Base-by-base conservation (phyloP, 306 rosid species). In the Castanea crenata region DNA sequence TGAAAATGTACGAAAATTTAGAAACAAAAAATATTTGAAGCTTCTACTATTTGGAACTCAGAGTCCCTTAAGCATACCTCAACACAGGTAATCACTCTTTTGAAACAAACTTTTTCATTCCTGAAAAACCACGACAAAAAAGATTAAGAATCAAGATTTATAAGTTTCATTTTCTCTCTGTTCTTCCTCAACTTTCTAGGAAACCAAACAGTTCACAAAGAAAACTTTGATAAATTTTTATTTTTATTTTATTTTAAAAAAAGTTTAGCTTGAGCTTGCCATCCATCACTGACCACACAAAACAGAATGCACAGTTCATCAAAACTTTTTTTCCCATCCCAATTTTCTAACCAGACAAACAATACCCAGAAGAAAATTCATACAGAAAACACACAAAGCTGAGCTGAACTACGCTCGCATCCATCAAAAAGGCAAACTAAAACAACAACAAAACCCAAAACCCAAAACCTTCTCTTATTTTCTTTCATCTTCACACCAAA, bases 291-390 rank as follows among this genome's bases (percentile, higher is more conserved):
- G 71, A 67, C 71, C 52, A 34, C 71, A 19, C 52, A 27, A 76
- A 84, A 1, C 32, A 55, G 20, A 76, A 54, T 6, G 41, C 4
- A 51, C 19, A 44, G 9, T 57, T 80, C 71, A 25, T 21, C 49
- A 58, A 32, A 59, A 57, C 69, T 35, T 61, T 65, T 55, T 20
- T 72, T 74, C 16, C 62, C 49, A 55, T 44, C 56, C 81, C 55
- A 75, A 75, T 51, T 71, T 76, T 76, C 76, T 41, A 74, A 82
- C 75, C 52, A 74, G 69, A 55, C 83, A 79, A 75, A 79, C 55
- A 55, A 74, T 67, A 35, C 73, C 76, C 76, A 80, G 41, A 71
- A 15, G 68, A 67, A 29, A 83, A 73, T 15, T 54, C 54, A 11
- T 10, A 25, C 14, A 55, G 31, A 21, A 57, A 29, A 49, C 65